A percentile compares a stretch with the other conserved stretches of the same genome.
Evolutionary conservation across 2,329 filamentous ascomycete species (phyloP).

Genomic region (Madurella mycetomatis): DNA sequence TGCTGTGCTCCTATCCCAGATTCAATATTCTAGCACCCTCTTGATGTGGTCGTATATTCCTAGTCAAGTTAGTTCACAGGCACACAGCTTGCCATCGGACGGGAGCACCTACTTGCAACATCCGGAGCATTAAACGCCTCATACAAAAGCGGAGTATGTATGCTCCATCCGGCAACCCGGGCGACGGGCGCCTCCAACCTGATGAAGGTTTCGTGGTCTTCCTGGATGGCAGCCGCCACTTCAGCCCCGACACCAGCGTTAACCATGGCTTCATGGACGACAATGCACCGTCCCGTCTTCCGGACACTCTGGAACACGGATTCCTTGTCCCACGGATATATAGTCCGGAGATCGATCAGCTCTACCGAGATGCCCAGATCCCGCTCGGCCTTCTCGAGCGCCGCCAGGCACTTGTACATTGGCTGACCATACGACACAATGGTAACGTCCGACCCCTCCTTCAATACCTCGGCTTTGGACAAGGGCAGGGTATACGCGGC

Average conservation of each 20-base stretch:
- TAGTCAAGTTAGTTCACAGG: slow-evolving; percentile 34
- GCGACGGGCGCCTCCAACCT: slow-evolving; percentile 79
- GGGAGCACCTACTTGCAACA: slow-evolving; percentile 67
- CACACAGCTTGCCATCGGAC: not conserved
- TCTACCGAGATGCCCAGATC: slow-evolving; percentile 75
- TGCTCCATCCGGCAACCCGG: slow-evolving; percentile 85
- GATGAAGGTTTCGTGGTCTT: slow-evolving; percentile 69
- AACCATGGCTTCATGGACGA: slow-evolving; percentile 90
- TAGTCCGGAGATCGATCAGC: slow-evolving; percentile 79
- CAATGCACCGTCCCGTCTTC: slow-evolving; percentile 80
- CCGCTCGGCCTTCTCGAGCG: slow-evolving; percentile 69
- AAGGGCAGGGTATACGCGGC: slow-evolving; percentile 78
- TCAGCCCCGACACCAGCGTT: slow-evolving; percentile 88
- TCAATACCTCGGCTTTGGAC: slow-evolving; percentile 79
- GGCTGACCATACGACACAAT: slow-evolving; percentile 87
- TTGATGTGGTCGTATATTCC: slow-evolving; percentile 70
- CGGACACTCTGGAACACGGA: slow-evolving; percentile 76
- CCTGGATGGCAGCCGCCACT: slow-evolving; percentile 82
- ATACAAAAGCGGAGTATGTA: slow-evolving; percentile 72
- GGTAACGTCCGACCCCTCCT: slow-evolving; percentile 74
- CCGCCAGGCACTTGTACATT: slow-evolving; percentile 74
- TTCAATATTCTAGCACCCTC: slow-evolving; percentile 60
- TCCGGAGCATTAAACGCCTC: slow-evolving; percentile 82
- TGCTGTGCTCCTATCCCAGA: slow-evolving; percentile 1
- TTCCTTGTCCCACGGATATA: slow-evolving; percentile 88